Conservation (phyloP, 306 rosid genomes). For the Rosa lucieae region DNA sequence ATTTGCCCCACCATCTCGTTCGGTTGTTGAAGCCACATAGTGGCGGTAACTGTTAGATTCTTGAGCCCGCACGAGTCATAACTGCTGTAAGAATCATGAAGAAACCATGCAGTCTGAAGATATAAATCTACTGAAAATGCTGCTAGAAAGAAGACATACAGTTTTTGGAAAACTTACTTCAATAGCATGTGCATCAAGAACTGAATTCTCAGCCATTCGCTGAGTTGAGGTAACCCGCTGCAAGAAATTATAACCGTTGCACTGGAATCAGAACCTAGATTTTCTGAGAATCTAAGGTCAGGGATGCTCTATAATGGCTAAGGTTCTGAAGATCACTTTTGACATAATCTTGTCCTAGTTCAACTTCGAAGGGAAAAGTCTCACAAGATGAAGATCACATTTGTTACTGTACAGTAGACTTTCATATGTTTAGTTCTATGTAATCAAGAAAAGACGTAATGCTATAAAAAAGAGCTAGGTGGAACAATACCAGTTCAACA, state of each 20-base stretch:
- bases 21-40: slow-evolving; percentile 82
- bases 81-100: slow-evolving; percentile 30
- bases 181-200: slow-evolving; percentile 75
- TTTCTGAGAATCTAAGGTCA: not conserved
- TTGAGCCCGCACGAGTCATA: slow-evolving; percentile 50
- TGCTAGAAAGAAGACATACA: slow-evolving; percentile 40
- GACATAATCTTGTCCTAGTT: no score
- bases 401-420: no score
- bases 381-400: no score
- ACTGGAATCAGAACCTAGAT: not conserved
- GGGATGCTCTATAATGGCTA: no score
- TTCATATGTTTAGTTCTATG: no score
- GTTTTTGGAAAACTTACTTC: slow-evolving; percentile 58
- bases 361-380: no score
- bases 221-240: slow-evolving; percentile 95
- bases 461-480: no score
- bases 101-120: slow-evolving; percentile 14
- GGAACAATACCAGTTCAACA: no score
- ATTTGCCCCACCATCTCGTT: slow-evolving; percentile 71
- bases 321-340: no score
- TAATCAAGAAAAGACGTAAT: no score
- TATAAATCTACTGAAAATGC: slow-evolving; percentile 7
- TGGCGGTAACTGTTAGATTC: slow-evolving; percentile 62
- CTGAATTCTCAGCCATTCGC: slow-evolving; percentile 90
- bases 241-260: slow-evolving; percentile 25